Evolutionary conservation across 2,329 filamentous ascomycete species (phyloP), one percentile per base, ranked within the genome.

Genomic region (Trichophyton simii): DNA sequence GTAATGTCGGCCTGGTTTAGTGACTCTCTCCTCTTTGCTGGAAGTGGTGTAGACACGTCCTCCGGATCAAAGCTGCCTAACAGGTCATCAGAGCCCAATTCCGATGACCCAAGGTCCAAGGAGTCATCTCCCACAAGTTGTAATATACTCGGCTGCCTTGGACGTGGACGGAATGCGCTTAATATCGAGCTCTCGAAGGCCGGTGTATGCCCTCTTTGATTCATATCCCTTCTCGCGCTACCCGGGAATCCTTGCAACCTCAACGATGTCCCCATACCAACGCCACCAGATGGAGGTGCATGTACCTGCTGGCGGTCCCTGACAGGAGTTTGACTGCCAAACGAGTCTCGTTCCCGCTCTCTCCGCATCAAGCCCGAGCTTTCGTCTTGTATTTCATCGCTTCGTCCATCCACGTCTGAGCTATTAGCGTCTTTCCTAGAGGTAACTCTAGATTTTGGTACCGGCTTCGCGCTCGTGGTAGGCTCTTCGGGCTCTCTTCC

Each of bases 21-120:
- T 34, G 70, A 69, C 61, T 72, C 72, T 7, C 70, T 67, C 59
- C 68, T 71, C 13, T 72, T 61, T 34, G 72, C 62, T 63, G 75
- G 72, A 48, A 78, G 64, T 2, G 76, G 76, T 6, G 76, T 78
- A 18, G 76, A 78, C 63, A 77, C 75, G 66, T 77, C 76, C 61
- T 77, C 70, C 0, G 76, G 75, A 50, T 72, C 73, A 57, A 78
- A 69, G 7, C 72, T 73, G 34, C 74, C 75, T 18, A 78, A 69
- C 62, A 77, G 76, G 62, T 76, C 74, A 52, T 76, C 73, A 57
- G 76, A 41, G 34, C 55, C 55, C 18, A 58, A 18, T 22, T 58
- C 55, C 2, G 55, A 58, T 36, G 55, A 58, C 4, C 25, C 72
- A 46, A 41, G 72, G n/a, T 66, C 68, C 62, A 46, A 57, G 28